Evolutionary conservation across 1,284 basidiomycete species (phyloP), one percentile per base, ranked within the genome.

Genomic region (Pholiota adiposa): DNA sequence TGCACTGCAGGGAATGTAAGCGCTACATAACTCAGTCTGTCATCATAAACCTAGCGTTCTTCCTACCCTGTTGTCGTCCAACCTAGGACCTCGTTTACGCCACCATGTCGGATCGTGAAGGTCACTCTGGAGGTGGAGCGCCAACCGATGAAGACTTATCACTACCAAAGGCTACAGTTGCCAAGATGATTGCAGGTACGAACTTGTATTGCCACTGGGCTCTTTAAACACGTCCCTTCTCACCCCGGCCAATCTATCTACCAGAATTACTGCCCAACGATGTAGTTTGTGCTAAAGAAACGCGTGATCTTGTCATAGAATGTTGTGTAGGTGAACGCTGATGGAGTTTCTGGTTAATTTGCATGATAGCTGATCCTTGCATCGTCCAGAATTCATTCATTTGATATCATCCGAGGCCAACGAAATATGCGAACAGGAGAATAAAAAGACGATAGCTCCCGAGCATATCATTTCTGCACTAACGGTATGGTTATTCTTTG

Each of bases 361-460:
- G n/a, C 41, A 51, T 52, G 46, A 63, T 60, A 56, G 60, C 62
- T 68, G 51, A 64, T 54, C 52, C 51, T 46, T 53, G 33, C 50
- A 12, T 55, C 51, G 11, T 48, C 5, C 70, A 98, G 97, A 99
- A 82, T 99, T 98, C 77, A 97, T 99, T 67, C 94, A 98, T 72
- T 79, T 99, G 72, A 92, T 99, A 71, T 97, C 97, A 14, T 96
- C 96, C 6, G 96, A 98, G 75, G 93, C 96, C 54, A 99, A 99
- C 76, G 95, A 98, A 67, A 94, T 98, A 60, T 99, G 97, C 75
- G 97, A 99, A 72, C 90, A 94, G 73, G 95, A 96, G 70, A 92
- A 93, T n/a, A 98, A 98, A 81, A 99, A 99, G 82, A 99, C 97
- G 0, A 99, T 99, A 68, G 94, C 96, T 3, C 97, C 97, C 1